Evolutionary conservation across 2,329 filamentous ascomycete genomes (phyloP), one percentile per base, ranked within the genome.

Genomic region (Nemania sp.): DNA sequence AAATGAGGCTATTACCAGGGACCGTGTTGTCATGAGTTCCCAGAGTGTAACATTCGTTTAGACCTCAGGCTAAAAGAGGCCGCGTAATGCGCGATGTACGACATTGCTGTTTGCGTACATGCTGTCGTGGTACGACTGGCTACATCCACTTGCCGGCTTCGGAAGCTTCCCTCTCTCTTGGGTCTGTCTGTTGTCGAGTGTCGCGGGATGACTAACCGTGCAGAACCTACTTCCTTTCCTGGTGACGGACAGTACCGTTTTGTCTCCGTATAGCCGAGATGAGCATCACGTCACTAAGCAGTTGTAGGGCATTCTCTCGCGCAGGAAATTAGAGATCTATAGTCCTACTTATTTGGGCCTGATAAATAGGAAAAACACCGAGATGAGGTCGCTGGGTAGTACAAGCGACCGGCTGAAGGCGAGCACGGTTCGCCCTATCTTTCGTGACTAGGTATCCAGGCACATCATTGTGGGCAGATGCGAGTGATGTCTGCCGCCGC

Each of bases 201-300:
- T 56, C 59, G 55, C 59, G 62, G 64, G 69, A 68, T 69, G 69
- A 69, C 69, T 69, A 67, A 67, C 56, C 67, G 52, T 69, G 67
- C 67, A 69, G 64, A 71, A 63, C 43, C 62, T 70, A 67, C 70
- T 68, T 70, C 64, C 64, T 65, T 70, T 70, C 70, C 57, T 66
- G 67, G 68, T 63, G 59, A 68, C 64, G 70, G 70, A 60, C 64
- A 66, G 62, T 47, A 35, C 52, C 61, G 59, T 61, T 51, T 60
- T 56, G 64, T 70, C 67, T 70, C 70, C 70, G 64, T 72, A 67
- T 70, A 70, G 70, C 70, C 68, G 70, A 72, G 58, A 72, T 70
- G 67, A 70, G 68, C 55, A 70, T 58, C 59, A 69, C 67, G 63
- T 72, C 70, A 66, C 68, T 43, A 57, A 66, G 54, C 57, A 55